Conservation (phyloP, 495 filamentous ascomycete genomes). For the Schizothecium vesticola region DNA sequence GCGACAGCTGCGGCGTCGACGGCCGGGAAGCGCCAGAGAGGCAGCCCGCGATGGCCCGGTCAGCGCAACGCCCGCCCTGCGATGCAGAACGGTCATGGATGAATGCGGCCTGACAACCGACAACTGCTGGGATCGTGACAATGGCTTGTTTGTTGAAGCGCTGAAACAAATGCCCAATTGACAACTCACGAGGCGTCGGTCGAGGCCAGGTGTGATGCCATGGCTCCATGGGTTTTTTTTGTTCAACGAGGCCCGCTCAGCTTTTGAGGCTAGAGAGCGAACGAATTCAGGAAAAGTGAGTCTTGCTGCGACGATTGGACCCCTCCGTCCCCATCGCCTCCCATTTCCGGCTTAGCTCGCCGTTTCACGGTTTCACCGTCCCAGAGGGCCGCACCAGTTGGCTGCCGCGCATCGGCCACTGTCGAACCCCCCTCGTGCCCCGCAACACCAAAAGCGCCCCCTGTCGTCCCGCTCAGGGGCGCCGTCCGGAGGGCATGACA, state of each 20-base stretch:
- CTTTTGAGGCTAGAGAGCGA: neutral
- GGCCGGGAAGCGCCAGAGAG: neutral
- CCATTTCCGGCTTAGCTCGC: neutral
- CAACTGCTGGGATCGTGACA: neutral
- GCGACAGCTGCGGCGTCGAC: neutral
- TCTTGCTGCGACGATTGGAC: constrained; percentile 4
- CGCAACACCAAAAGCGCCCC: neutral
- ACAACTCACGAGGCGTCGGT: neutral
- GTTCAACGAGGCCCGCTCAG: neutral
- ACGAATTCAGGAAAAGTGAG: neutral
- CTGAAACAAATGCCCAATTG: constrained; percentile 7
- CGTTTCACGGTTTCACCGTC: constrained; percentile 3
- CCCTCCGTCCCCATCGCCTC: constrained; percentile 1
- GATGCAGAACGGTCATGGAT: no score
- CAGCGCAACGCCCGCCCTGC: neutral
- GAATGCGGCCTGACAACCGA: neutral
- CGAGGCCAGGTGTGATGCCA: neutral
- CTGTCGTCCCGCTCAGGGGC: constrained; percentile 8
- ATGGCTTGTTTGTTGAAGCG: constrained; percentile 8
- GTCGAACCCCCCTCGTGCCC: neutral
- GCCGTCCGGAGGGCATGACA: neutral
- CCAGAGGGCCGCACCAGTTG: constrained; percentile 9
- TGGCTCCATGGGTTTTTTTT: neutral
- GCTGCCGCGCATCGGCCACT: neutral
- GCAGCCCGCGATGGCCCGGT: neutral